Percentiles rank a stretch among this genome's conserved stretches.
These are phyloP conservation scores for Dalbergia oliveri DNA, from an alignment of 306 rosid species.

Conservation along the genomic window DNA sequence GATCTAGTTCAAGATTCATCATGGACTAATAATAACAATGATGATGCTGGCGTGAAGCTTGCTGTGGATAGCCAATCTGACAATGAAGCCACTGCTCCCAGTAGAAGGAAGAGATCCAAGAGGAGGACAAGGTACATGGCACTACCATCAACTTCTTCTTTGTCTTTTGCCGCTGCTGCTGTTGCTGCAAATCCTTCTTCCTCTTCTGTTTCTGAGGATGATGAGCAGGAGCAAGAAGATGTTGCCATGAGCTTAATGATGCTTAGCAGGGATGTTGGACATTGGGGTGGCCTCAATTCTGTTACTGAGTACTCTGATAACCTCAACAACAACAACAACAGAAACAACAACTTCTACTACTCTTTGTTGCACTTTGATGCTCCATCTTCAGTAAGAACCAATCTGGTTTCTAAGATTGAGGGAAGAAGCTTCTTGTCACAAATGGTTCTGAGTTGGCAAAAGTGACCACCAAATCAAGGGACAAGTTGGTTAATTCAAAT, in stretches of 20 bases:
- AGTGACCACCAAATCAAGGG: background rate
- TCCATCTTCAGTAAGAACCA: background rate
- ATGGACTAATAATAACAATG: constrained; percentile 31
- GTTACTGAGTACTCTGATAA: constrained; percentile 56
- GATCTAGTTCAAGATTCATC: constrained; percentile 55
- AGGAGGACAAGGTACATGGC: constrained; percentile 56
- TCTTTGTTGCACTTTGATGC: constrained; percentile 47
- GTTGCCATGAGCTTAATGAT: constrained; percentile 75
- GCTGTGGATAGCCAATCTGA: constrained; percentile 54
- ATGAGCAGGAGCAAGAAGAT: constrained; percentile 69
- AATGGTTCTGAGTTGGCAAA: background rate
- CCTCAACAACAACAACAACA: constrained; percentile 1
- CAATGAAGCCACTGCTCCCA: constrained; percentile 53
- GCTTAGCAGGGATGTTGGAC: constrained; percentile 61
- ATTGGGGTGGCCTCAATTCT: constrained; percentile 53
- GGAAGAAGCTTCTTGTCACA: background rate
- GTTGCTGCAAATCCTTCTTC: constrained; percentile 24
- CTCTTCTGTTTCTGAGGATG: constrained; percentile 56
- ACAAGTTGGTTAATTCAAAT: constrained; percentile 17
- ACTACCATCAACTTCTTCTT: constrained; percentile 41
- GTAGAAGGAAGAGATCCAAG: constrained; percentile 50
- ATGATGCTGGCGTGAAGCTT: background rate
- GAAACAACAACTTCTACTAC: no score
- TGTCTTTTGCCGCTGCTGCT: no score
- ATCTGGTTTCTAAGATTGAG: no score